Percentiles rank a stretch among this genome's conserved stretches.
phyloP scores from a whole-genome alignment of 768 basidiomycete genomes.

The Sarcodon sp. region DNA sequence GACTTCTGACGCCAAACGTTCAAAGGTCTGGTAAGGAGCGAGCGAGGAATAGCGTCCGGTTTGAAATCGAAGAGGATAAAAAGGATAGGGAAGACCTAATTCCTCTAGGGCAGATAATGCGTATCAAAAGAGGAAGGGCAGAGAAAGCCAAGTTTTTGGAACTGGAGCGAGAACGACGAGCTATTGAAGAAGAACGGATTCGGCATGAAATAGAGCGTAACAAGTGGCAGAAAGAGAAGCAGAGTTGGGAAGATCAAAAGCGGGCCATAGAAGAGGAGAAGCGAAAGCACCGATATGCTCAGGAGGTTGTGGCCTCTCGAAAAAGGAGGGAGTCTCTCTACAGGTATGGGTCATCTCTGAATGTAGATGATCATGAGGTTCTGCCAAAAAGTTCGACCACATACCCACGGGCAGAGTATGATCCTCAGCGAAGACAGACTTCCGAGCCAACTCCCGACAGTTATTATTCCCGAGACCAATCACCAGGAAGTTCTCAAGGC shows the following conservation, averaged over 20 bases:
- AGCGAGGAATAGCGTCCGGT: slow-evolving; percentile 26
- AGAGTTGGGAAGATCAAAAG: slow-evolving; percentile 37
- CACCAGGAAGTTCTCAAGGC: background rate
- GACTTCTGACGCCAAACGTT: background rate
- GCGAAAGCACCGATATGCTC: slow-evolving; percentile 37
- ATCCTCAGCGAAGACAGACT: background rate
- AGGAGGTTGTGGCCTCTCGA: slow-evolving; percentile 50
- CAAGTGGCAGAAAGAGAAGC: slow-evolving; percentile 31
- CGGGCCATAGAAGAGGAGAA: slow-evolving; percentile 37
- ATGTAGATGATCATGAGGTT: background rate
- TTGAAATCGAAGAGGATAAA: slow-evolving; percentile 21
- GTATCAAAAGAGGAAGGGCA: slow-evolving; percentile 59
- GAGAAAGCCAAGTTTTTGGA: slow-evolving; percentile 59
- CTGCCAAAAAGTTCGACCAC: background rate
- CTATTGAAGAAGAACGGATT: slow-evolving; percentile 28
- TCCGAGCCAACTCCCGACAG: background rate
- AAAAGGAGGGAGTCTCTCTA: slow-evolving; percentile 36
- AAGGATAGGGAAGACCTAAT: slow-evolving; percentile 34
- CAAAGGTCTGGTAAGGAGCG: background rate
- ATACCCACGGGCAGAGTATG: background rate
- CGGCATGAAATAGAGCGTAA: slow-evolving; percentile 29
- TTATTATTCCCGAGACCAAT: background rate
- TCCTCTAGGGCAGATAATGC: slow-evolving; percentile 58
- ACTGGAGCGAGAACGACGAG: slow-evolving; percentile 25
- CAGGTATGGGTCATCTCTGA: background rate